Percentiles rank a stretch among this genome's conserved stretches.
Conservation (phyloP, 163 green algal species). For the Scenedesmus sp. region DNA sequence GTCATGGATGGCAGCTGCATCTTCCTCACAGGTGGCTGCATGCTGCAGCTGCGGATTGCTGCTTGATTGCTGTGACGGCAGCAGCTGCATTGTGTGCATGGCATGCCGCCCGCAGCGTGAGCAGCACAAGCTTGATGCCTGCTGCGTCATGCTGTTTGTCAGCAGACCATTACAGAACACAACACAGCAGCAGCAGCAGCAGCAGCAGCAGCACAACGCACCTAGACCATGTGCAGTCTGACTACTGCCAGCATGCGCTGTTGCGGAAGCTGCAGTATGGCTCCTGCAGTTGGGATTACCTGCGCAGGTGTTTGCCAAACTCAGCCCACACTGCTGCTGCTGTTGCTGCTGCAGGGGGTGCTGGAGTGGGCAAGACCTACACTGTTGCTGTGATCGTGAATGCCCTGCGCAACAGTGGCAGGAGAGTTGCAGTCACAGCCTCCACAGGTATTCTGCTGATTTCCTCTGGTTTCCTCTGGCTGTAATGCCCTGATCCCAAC, state of each 20-base stretch:
- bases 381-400: slow-evolving; percentile 2
- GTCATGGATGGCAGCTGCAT: background rate
- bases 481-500: no score
- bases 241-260: background rate
- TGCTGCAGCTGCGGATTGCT: background rate
- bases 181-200: no score
- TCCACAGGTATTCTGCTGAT: no score
- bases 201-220: background rate
- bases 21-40: slow-evolving; percentile 9
- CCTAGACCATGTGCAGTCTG: background rate
- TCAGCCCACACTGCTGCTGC: background rate
- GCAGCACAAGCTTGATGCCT: background rate
- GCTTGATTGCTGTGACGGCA: background rate
- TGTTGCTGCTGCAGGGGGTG: slow-evolving; percentile 13
- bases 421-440: slow-evolving; percentile 30
- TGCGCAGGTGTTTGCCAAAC: background rate
- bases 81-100: background rate
- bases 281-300: background rate
- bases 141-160: no score
- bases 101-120: no score
- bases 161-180: no score
- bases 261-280: background rate
- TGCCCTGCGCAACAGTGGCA: background rate
- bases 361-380: slow-evolving; percentile 36
- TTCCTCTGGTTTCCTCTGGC: no score